Percentiles rank a stretch among this genome's conserved stretches.
These are phyloP conservation scores for Sporobolomyces phaffii DNA, from an alignment of 768 basidiomycete genomes.

Conservation along the genomic window DNA sequence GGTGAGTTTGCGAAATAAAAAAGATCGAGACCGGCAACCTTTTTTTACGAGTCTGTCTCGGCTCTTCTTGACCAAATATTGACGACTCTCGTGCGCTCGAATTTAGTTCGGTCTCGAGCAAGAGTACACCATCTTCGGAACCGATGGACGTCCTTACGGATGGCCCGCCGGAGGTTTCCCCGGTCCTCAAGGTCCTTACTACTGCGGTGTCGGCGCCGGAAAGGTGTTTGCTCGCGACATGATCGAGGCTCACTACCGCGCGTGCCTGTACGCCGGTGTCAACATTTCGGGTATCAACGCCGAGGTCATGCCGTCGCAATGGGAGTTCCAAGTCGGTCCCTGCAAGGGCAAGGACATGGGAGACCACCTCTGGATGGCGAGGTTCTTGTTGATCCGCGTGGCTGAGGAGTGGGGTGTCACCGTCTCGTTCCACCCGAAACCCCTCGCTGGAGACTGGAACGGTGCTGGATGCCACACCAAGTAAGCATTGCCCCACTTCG, in stretches of 20 bases:
- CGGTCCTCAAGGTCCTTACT: slow-evolving; percentile 97
- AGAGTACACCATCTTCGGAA: slow-evolving; percentile 95
- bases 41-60: no score
- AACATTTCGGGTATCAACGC: slow-evolving; percentile 99
- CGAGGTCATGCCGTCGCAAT: slow-evolving; percentile 99
- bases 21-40: no score
- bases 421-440: slow-evolving; percentile 99
- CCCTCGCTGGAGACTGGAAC: slow-evolving; percentile 95
- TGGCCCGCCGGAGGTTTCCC: slow-evolving; percentile 99
- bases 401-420: slow-evolving; percentile 65
- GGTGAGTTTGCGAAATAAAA: slow-evolving; percentile 73
- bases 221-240: slow-evolving; percentile 98
- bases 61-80: no score
- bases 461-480: slow-evolving; percentile 88
- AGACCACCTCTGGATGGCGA: slow-evolving; percentile 98
- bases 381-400: slow-evolving; percentile 88
- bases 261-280: slow-evolving; percentile 58
- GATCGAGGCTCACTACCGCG: slow-evolving; percentile 97
- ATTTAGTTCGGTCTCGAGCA: slow-evolving; percentile 71
- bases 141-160: slow-evolving; percentile 79
- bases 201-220: slow-evolving; percentile 96
- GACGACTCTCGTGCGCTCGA: neutral
- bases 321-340: slow-evolving; percentile 99
- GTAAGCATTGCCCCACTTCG: slow-evolving; percentile 11
- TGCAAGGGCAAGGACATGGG: slow-evolving; percentile 98